Evolutionary conservation across 1,139 yeast species (phyloP).

Genomic region (Martiniozyma asiatica): DNA sequence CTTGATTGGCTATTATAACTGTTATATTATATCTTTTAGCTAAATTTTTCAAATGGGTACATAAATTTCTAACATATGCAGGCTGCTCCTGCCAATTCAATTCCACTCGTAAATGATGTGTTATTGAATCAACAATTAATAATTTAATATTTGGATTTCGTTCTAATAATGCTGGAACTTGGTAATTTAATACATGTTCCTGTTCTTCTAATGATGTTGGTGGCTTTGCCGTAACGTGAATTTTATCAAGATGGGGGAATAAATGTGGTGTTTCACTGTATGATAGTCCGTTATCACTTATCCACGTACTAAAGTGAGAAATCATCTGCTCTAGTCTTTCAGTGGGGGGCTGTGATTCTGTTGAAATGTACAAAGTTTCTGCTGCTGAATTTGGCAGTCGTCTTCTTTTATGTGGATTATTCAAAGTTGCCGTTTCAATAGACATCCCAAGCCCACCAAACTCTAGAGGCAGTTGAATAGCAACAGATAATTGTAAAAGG

Average conservation of each 20-base stretch:
- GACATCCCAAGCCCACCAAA: slow-evolving; percentile 34
- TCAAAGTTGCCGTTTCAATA: too few relatives aligned
- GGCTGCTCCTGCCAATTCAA: slow-evolving; percentile 30
- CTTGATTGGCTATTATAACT: slow-evolving; percentile 69
- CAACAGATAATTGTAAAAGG: slow-evolving; percentile 47
- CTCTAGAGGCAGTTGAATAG: slow-evolving; percentile 38
- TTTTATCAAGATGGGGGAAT: slow-evolving; percentile 32
- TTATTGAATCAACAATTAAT: slow-evolving; percentile 70
- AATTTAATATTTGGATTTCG: slow-evolving; percentile 34
- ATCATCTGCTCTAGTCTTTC: slow-evolving; percentile 33
- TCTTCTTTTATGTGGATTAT: slow-evolving; percentile 1
- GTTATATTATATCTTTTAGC: slow-evolving; percentile 44
- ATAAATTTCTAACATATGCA: slow-evolving; percentile 33
- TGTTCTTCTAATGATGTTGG: slow-evolving; percentile 54
- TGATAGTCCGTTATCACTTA: slow-evolving; percentile 21
- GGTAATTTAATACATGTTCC: slow-evolving; percentile 62
- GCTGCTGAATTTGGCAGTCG: slow-evolving; percentile 4
- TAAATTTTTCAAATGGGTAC: slow-evolving; percentile 37
- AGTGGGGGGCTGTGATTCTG: slow-evolving; percentile 67
- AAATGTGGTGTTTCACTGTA: slow-evolving; percentile 9
- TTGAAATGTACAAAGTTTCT: slow-evolving; percentile 55
- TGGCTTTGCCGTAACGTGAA: slow-evolving; percentile 48
- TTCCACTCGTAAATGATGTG: slow-evolving; percentile 72
- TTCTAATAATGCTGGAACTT: slow-evolving; percentile 47
- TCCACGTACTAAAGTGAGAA: slow-evolving; percentile 21